These are phyloP conservation scores for Cytospora piceae DNA, from an alignment of 2,329 filamentous ascomycete genomes.

Conservation along the genomic window DNA sequence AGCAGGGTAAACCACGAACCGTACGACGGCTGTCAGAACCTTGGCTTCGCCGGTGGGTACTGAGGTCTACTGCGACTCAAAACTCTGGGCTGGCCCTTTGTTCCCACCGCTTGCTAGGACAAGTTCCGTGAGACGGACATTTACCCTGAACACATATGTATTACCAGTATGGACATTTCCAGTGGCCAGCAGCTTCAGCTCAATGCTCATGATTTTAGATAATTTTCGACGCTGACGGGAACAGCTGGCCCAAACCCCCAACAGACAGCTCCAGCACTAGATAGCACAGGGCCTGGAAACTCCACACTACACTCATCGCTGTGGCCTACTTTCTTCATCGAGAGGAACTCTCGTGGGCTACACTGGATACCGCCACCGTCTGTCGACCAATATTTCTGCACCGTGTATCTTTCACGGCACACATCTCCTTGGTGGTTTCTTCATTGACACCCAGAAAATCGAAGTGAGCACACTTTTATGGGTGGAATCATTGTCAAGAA, in stretches of 20 bases:
- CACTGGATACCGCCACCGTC: not conserved
- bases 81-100: no score
- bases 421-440: not conserved
- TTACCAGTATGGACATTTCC: constrained; percentile 4
- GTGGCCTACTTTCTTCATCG: not conserved
- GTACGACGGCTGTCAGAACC: not conserved
- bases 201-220: constrained; percentile 16
- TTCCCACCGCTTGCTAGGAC: not conserved
- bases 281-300: not conserved
- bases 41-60: not conserved
- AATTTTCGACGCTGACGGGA: constrained; percentile 10
- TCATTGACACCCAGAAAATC: not conserved
- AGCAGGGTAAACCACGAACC: no score
- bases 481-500: not conserved
- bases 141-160: not conserved
- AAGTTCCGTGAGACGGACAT: not conserved
- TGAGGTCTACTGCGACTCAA: no score
- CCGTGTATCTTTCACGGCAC: not conserved
- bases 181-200: not conserved
- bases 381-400: no score
- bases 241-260: not conserved
- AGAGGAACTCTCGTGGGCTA: not conserved
- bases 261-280: not conserved
- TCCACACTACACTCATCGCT: not conserved
- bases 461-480: not conserved